Conservation (phyloP, 208 protist species). For the Acanthamoeba culbertsoni region DNA sequence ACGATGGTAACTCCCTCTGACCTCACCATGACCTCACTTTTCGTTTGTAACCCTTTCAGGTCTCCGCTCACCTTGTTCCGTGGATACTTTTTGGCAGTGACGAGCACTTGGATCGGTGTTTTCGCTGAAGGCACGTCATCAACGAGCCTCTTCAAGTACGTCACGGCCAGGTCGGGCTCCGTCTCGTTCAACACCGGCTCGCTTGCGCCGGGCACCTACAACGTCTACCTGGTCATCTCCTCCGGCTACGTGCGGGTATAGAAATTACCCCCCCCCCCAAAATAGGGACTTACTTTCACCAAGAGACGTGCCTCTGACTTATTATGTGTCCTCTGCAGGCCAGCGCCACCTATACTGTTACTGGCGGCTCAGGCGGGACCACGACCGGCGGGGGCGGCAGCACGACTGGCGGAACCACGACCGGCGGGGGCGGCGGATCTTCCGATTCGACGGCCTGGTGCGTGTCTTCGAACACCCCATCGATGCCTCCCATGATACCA, state of each 20-base stretch:
- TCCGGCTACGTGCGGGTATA: not conserved
- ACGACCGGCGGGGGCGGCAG: not conserved
- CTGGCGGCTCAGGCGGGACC: not conserved
- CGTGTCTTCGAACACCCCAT: not conserved
- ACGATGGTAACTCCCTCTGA: not conserved
- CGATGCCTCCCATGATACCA: not conserved
- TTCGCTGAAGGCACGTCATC: not conserved
- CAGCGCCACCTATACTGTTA: not conserved
- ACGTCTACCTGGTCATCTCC: not conserved
- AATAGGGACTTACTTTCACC: too few species aligned
- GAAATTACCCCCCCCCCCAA: too few species aligned
- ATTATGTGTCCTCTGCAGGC: not conserved
- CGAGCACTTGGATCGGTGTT: not conserved
- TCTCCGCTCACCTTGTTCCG: not conserved
- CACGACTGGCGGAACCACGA: too few species aligned
- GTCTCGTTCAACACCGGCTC: not conserved
- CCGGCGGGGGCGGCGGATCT: not conserved
- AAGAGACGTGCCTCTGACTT: not conserved
- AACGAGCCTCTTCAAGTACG: not conserved
- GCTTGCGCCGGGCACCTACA: not conserved
- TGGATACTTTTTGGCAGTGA: not conserved
- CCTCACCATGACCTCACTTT: too few species aligned
- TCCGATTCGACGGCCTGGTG: not conserved
- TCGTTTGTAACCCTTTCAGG: not conserved
- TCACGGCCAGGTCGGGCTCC: not conserved